Conservation (phyloP, 768 basidiomycete genomes). For the Amanita inopinata region DNA sequence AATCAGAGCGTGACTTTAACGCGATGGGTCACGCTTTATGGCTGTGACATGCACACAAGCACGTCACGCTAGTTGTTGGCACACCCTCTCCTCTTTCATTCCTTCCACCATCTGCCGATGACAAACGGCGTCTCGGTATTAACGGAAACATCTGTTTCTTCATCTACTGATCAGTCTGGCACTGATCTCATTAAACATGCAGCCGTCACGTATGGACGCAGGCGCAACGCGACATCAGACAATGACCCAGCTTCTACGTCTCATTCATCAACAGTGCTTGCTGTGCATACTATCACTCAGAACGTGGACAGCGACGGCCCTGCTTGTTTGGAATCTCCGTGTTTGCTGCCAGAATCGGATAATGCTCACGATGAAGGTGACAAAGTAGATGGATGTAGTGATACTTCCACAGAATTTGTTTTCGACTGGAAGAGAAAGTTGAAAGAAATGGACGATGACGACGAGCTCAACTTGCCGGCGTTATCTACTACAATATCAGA, state of each 20-base stretch:
- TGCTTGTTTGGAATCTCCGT: slow-evolving; percentile 6
- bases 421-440: slow-evolving; percentile 37
- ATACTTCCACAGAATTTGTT: slow-evolving; percentile 18
- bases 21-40: slow-evolving; percentile 13
- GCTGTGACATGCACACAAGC: background rate
- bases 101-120: slow-evolving; percentile 22
- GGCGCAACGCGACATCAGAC: slow-evolving; percentile 17
- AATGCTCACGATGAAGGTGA: slow-evolving; percentile 16
- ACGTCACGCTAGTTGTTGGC: slow-evolving; percentile 8
- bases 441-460: slow-evolving; percentile 29
- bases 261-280: slow-evolving; percentile 12
- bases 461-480: slow-evolving; percentile 18
- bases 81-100: slow-evolving; percentile 5
- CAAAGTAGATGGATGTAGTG: slow-evolving; percentile 9
- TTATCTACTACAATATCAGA: background rate
- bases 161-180: slow-evolving; percentile 19
- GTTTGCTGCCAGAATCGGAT: slow-evolving; percentile 13
- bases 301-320: slow-evolving; percentile 1
- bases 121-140: slow-evolving; percentile 25
- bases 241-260: slow-evolving; percentile 19
- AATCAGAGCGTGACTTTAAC: slow-evolving; percentile 16
- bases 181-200: slow-evolving; percentile 26
- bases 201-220: slow-evolving; percentile 35
- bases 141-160: slow-evolving; percentile 28
- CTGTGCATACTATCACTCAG: slow-evolving; percentile 8